Percentiles rank a stretch among this genome's conserved stretches.
phyloP scores from a whole-genome alignment of 371 early-diverging fungal genomes.

The Blakeslea trispora region DNA sequence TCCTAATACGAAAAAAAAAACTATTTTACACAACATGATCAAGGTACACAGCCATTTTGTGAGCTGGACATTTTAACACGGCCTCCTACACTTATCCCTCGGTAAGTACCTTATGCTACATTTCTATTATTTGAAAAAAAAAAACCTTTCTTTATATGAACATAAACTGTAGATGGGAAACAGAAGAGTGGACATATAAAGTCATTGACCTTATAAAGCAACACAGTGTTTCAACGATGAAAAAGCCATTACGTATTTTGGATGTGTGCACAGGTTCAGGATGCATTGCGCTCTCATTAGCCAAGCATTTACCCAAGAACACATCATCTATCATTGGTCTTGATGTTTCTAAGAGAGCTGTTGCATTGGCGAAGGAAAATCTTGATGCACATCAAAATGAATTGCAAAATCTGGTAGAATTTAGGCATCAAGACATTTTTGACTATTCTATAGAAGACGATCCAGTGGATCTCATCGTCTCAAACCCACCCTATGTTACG shows the following conservation, averaged over 20 bases:
- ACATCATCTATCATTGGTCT: conserved; percentile 38
- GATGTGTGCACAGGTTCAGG: conserved; percentile 91
- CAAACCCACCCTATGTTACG: conserved; percentile 94
- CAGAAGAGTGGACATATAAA: conserved; percentile 86
- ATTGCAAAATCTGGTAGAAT: conserved; percentile 28
- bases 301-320: conserved; percentile 53
- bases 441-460: conserved; percentile 8
- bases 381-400: conserved; percentile 5
- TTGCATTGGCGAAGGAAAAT: conserved; percentile 57
- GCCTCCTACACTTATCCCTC: conserved; percentile 83
- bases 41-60: conserved; percentile 81
- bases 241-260: conserved; percentile 60
- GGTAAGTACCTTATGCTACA: conserved; percentile 55
- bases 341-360: conserved; percentile 49
- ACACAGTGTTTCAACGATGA: conserved; percentile 1
- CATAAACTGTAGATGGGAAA: conserved; percentile 73
- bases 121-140: too few relatives aligned
- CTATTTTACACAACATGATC: neutral
- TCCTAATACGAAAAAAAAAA: neutral
- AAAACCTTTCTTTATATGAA: neutral
- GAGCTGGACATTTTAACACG: conserved; percentile 71
- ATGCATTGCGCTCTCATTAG: conserved; percentile 82
- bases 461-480: conserved; percentile 66
- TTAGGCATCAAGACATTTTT: conserved; percentile 55
- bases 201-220: conserved; percentile 47